Evolutionary conservation across 495 filamentous ascomycete genomes (phyloP).

Genomic region (Evansstolkia leycettana): DNA sequence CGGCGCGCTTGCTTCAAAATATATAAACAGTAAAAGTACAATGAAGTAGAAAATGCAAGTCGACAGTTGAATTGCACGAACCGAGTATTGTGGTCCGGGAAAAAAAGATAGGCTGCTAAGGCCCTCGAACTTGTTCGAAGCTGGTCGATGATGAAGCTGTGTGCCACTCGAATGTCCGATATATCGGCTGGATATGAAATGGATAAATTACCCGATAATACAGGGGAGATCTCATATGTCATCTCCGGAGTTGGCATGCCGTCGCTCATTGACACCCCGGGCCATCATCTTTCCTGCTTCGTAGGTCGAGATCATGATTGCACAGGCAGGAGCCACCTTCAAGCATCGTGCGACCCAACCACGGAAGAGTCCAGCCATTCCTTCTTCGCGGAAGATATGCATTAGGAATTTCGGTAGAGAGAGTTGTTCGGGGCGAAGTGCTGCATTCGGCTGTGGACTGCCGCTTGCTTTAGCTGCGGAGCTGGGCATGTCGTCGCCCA

Average conservation of each 20-base stretch:
- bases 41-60: no score
- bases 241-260: conserved; percentile 9
- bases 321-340: conserved; percentile 92
- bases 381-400: conserved; percentile 83
- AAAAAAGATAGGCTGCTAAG: no score
- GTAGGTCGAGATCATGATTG: conserved; percentile 99
- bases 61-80: no score
- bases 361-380: conserved; percentile 66
- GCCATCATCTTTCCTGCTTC: conserved; percentile 91
- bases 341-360: conserved; percentile 85
- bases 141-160: no score
- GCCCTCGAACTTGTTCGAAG: no score
- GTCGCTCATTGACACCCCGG: conserved; percentile 60
- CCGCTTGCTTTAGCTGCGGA: conserved; percentile 2
- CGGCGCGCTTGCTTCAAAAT: no score
- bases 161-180: no score
- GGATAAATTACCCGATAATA: no score
- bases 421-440: conserved; percentile 52
- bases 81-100: no score
- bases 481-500: conserved; percentile 27
- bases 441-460: conserved; percentile 9
- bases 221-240: not conserved
- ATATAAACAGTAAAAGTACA: no score
- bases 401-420: conserved; percentile 67
- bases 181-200: no score